Conservation (phyloP, 2,329 filamentous ascomycete genomes). For the Colletotrichum simmondsii region DNA sequence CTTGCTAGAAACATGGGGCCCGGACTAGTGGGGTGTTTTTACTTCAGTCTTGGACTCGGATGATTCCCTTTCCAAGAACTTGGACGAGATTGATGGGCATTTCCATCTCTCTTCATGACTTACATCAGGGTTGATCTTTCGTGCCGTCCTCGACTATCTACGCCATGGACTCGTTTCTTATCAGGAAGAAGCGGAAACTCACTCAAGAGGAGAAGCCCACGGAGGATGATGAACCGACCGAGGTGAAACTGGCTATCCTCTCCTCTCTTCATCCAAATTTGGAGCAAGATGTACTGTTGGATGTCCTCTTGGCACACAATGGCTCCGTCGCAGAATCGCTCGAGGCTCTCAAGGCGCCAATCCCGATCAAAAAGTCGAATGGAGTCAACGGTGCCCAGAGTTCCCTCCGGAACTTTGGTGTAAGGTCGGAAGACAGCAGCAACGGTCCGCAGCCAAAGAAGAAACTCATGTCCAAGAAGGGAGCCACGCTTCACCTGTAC, state of each 20-base stretch:
- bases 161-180: constrained; percentile 69
- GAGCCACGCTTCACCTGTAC: constrained; percentile 85
- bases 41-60: no score
- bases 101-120: neutral
- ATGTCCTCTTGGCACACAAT: constrained; percentile 80
- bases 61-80: neutral
- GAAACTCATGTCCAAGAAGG: constrained; percentile 75
- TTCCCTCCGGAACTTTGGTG: constrained; percentile 67
- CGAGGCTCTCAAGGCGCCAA: constrained; percentile 57
- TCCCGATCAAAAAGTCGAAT: constrained; percentile 46
- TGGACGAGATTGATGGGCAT: no score
- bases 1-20: neutral
- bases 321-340: constrained; percentile 79
- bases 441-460: constrained; percentile 49
- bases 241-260: constrained; percentile 87
- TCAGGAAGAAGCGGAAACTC: constrained; percentile 62
- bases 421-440: constrained; percentile 21
- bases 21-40: neutral
- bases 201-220: constrained; percentile 36
- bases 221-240: constrained; percentile 80
- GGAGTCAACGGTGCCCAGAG: constrained; percentile 66
- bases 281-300: constrained; percentile 76
- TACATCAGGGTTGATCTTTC: neutral
- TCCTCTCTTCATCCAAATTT: constrained; percentile 78
- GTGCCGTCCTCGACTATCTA: neutral